phyloP scores from a whole-genome alignment of 202 grass and related monocot genomes.

The Schoenoplectus tabernaemontani region DNA sequence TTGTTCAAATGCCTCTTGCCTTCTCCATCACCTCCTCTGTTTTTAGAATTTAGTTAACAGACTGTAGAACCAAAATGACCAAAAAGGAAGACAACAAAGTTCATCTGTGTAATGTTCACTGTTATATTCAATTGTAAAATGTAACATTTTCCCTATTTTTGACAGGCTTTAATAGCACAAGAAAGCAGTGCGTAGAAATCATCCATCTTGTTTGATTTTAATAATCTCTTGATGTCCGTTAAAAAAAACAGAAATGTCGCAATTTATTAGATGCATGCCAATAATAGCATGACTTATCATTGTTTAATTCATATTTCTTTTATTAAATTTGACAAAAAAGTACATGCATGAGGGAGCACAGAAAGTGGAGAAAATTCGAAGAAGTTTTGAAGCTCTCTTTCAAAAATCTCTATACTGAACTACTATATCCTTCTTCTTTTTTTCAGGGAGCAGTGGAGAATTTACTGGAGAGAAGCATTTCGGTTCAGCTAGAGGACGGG shows the following conservation, averaged over 20 bases:
- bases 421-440: background rate
- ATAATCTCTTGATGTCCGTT: background rate
- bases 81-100: background rate
- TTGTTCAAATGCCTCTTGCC: background rate
- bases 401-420: background rate
- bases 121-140: background rate
- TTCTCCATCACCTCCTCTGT: background rate
- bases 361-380: background rate
- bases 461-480: constrained; percentile 65
- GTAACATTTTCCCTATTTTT: background rate
- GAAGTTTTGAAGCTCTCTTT: background rate
- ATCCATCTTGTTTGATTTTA: background rate
- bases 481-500: constrained; percentile 76
- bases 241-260: background rate
- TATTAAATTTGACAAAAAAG: background rate
- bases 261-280: background rate
- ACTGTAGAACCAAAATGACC: background rate
- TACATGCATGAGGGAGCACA: background rate
- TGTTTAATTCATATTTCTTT: background rate
- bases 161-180: background rate
- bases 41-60: background rate
- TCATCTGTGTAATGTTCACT: background rate
- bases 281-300: background rate
- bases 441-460: constrained; percentile 89
- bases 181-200: background rate